Evolutionary conservation across 1,284 basidiomycete species (phyloP), one percentile per base, ranked within the genome.

Genomic region (Amylostereum areolatum): DNA sequence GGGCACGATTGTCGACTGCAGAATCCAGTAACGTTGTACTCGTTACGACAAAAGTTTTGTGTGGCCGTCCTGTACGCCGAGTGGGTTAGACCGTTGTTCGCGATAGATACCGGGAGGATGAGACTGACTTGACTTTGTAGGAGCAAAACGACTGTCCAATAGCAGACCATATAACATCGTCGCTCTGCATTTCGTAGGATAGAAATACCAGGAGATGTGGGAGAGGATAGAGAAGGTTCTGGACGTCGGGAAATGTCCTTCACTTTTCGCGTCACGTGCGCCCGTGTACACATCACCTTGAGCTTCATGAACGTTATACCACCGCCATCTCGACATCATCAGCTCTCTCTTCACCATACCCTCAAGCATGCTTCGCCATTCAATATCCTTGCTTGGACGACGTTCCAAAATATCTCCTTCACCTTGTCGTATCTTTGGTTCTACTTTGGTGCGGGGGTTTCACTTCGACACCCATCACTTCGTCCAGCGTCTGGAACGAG

Each of bases 11-110:
- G 93, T 51, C 95, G 77, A 62, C 86, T 94, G 71, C 97, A 99
- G 58, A 98, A 78, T n/a, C 97, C 97, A 1, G 95, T 97, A 33
- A 97, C 84, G 69, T 99, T 99, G 76, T 97, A 98, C 68, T 97
- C 94, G 69, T 99, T 99, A 46, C 95, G 78, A 71, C 97, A 99
- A 71, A 99, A 98, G 64, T 97, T 98, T 69, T 97, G 94, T 1
- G 92, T 96, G 1, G 83, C 74, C 1, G 94, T 93, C 69, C 93
- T 96, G 65, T 7, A 43, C 35, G 11, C 40, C 24, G 39, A n/a
- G n/a, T n/a, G n/a, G 46, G 46, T 54, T 41, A 50, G 45, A 49
- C 36, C n/a, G n/a, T n/a, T n/a, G n/a, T n/a, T n/a, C n/a, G n/a
- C n/a, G n/a, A n/a, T n/a, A n/a, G n/a, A n/a, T n/a, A n/a, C n/a